Base-by-base conservation (phyloP, 805 yeast genomes). In the Wickerhamia fluorescens region DNA sequence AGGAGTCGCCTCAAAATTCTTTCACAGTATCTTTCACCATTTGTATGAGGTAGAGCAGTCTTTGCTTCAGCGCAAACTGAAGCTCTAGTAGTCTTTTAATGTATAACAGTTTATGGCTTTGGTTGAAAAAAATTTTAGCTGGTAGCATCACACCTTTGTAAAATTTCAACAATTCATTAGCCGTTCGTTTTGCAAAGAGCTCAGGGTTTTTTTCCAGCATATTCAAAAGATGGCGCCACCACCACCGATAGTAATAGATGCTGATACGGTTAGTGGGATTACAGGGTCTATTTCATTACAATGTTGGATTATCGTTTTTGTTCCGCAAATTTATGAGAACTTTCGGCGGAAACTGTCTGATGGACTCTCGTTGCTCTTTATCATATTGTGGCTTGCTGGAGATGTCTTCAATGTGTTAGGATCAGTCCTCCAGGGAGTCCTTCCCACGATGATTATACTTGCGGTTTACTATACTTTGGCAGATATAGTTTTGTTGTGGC, bases 281-380 rank as follows among this genome's bases (percentile, higher is more conserved):
- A 75, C 82, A 12, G 84, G 81, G 35, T 85, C 95, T 8, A 86
- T 92, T 20, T 89, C 97, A 12, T 73, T 89, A 26, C 95, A 96
- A 10, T 92, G 96, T 53, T 89, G 98, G 98, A 80, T 92, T 35
- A 88, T 92, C 27, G 98, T 89, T 11, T 89, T 92, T 65, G 94
- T 95, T 21, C 97, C 97, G 7, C 97, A 89, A 51, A 81, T 92
- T 25, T 88, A 86, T 54, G 96, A 92, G 50, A 89, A 88, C 41
- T 87, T 84, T 48, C 68, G 70, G 36, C 64, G 97, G 47, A 78
- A 84, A 53, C 76, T 87, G 20, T 77, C 95, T 5, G 96, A 92
- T 31, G 96, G 97, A 5, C 68, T 92, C 12, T 87, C 96, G 6
- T 56, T 88, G 22, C 63, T 83, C 38, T 92, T 92, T 55, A 84